Percentiles rank a stretch among this genome's conserved stretches.
Evolutionary conservation across 2,329 filamentous ascomycete genomes (phyloP).

Genomic region (Waltergamsia citrina): DNA sequence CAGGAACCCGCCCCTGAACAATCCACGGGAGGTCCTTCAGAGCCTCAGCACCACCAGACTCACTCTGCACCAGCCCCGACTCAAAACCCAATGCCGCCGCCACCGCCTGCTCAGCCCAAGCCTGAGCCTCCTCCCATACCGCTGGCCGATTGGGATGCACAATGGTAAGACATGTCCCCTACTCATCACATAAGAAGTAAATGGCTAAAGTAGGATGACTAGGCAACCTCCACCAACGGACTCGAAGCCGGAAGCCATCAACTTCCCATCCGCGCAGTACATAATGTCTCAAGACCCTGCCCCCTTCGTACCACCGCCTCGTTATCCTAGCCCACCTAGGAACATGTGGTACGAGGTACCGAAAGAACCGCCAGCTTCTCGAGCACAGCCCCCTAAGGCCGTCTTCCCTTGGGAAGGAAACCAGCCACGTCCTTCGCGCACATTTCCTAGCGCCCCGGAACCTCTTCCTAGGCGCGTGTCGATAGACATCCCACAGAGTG

Average conservation of each 20-base stretch:
- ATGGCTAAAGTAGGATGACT: constrained; percentile 9
- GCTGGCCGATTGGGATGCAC: constrained; percentile 28
- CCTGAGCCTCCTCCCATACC: constrained; percentile 8
- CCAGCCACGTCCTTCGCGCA: constrained; percentile 51
- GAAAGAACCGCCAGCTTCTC: constrained; percentile 44
- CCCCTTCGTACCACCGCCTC: constrained; percentile 66
- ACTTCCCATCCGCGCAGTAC: constrained; percentile 73
- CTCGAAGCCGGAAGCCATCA: constrained; percentile 75
- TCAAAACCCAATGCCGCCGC: background rate
- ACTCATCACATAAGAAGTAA: background rate
- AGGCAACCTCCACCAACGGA: constrained; percentile 55
- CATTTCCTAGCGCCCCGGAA: constrained; percentile 35
- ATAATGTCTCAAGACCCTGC: constrained; percentile 69
- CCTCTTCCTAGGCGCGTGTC: constrained; percentile 4
- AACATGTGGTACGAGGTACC: constrained; percentile 87
- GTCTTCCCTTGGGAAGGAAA: constrained; percentile 89
- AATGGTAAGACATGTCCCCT: background rate
- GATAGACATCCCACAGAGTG: constrained; percentile 4
- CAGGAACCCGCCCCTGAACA: background rate
- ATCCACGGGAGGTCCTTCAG: too few relatives aligned
- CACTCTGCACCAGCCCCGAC: too few relatives aligned
- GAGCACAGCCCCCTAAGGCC: constrained; percentile 47
- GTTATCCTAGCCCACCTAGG: constrained; percentile 74
- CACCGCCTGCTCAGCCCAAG: constrained; percentile 11
- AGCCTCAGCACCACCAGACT: too few relatives aligned